These are phyloP conservation scores for Lophium mytilinum DNA, from an alignment of 495 filamentous ascomycete species.

Conservation along the genomic window DNA sequence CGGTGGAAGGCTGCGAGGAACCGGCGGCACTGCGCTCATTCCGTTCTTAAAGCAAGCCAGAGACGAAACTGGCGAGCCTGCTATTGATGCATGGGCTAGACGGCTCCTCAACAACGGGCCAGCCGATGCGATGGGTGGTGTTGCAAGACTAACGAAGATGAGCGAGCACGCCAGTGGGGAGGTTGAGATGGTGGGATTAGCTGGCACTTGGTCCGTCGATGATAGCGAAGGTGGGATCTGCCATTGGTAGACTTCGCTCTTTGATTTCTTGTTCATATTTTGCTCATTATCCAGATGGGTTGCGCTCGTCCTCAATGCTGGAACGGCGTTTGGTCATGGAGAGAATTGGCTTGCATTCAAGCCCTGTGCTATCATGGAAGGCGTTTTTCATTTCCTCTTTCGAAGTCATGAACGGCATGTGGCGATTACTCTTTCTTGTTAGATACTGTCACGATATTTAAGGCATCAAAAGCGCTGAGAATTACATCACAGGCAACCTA, in stretches of 20 bases:
- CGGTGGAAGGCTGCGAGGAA: constrained; percentile 68
- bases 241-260: constrained; percentile 37
- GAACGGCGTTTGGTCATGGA: too few relatives aligned
- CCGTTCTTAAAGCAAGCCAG: constrained; percentile 91
- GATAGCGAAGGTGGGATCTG: constrained; percentile 74
- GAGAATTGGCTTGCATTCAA: too few relatives aligned
- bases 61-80: constrained; percentile 90
- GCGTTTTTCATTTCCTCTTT: too few relatives aligned
- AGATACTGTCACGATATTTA: too few relatives aligned
- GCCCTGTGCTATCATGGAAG: too few relatives aligned
- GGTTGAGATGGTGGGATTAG: constrained; percentile 67
- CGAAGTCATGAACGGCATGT: too few relatives aligned
- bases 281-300: not conserved
- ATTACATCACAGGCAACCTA: too few relatives aligned
- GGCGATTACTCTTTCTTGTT: too few relatives aligned
- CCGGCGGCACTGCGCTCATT: constrained; percentile 85
- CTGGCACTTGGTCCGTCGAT: constrained; percentile 77
- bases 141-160: constrained; percentile 52
- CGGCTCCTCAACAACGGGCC: constrained; percentile 59
- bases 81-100: constrained; percentile 74
- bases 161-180: constrained; percentile 54
- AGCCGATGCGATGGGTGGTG: constrained; percentile 25
- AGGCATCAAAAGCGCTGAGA: too few relatives aligned
- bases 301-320: not conserved
- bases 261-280: not conserved